Evolutionary conservation across 2,329 filamentous ascomycete genomes (phyloP).

Genomic region (Apiospora malaysiana): DNA sequence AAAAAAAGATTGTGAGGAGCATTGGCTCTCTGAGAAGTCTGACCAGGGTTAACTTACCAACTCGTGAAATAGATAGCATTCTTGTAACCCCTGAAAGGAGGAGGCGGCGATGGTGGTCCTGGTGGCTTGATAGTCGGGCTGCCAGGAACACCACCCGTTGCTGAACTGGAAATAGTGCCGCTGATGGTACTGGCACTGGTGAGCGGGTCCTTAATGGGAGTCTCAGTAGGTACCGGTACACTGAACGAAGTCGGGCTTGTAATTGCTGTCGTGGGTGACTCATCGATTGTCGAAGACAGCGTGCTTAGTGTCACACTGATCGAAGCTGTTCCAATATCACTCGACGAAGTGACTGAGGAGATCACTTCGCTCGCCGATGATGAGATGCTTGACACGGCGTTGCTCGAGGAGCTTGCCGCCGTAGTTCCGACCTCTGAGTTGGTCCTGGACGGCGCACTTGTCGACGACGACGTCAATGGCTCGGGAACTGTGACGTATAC

Average conservation of each 20-base stretch:
- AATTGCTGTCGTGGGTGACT: neutral
- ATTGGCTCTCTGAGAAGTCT: neutral
- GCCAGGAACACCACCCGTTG: neutral
- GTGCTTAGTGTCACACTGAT: neutral
- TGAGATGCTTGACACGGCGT: neutral
- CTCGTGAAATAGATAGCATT: slow-evolving; percentile 62
- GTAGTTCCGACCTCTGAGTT: neutral
- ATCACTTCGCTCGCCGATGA: neutral
- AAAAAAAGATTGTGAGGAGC: neutral
- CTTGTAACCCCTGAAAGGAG: slow-evolving; percentile 31
- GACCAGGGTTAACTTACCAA: slow-evolving; percentile 46
- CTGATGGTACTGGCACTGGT: neutral
- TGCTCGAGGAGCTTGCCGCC: neutral
- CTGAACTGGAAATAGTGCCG: neutral
- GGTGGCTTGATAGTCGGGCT: neutral
- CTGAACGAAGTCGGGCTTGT: neutral
- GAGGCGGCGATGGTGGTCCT: slow-evolving; percentile 23
- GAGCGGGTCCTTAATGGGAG: neutral
- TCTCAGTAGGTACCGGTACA: neutral
- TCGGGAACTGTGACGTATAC: slow-evolving; percentile 30
- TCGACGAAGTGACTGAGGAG: neutral
- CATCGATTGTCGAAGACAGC: neutral
- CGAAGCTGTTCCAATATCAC: neutral
- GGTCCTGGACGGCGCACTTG: neutral
- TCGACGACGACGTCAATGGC: slow-evolving; percentile 21